Base-by-base conservation (phyloP, 208 protist genomes). In the Herpetomonas tarakana region DNA sequence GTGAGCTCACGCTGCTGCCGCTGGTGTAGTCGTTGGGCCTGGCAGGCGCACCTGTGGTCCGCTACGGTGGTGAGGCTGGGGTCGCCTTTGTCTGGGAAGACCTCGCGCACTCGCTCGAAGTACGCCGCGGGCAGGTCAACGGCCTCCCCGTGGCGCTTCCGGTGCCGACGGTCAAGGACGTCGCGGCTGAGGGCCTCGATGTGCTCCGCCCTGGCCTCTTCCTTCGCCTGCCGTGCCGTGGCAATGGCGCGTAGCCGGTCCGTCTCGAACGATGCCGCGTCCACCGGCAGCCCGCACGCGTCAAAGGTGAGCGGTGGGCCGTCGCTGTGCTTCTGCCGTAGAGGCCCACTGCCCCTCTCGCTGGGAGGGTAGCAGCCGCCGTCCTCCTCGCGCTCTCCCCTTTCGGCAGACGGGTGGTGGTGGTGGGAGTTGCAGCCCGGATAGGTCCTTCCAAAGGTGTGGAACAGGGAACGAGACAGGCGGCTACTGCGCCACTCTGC, bases 101-200 rank as follows among this genome's bases (percentile, higher is more conserved):
- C 62, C 2, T 31, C 54, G 16, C 65, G 57, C 26, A 71, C 60
- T 4, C 61, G 51, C 9, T 73, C 29, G 41, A 68, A 65, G 72
- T 89, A 87, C 22, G 70, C 66, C 6, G 75, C 69, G 1, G 79
- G 79, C 46, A 86, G 21, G 30, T 86, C 71, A 1, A 81, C 58
- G 0, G 70, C 63, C 58, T 81, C 65, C 9, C 79, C 79, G 18
- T 52, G 53, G 21, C 68, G 59, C 55, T 72, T 68, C 22, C 61
- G 65, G 2, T 46, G 18, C 14, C 66, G 79, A 14, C 53, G 57
- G 4, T 41, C 39, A 27, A 74, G 55, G 12, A 86, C 55, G 18
- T 53, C 58, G 3, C 31, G 35, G 50, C 72, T 63, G 28, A 71
- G 51, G 2, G 46, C 14, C 1, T 31, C 18, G 18, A 29, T 31